Base-by-base conservation (phyloP, 805 yeast species). In the Metschnikowia kunwiensis region DNA sequence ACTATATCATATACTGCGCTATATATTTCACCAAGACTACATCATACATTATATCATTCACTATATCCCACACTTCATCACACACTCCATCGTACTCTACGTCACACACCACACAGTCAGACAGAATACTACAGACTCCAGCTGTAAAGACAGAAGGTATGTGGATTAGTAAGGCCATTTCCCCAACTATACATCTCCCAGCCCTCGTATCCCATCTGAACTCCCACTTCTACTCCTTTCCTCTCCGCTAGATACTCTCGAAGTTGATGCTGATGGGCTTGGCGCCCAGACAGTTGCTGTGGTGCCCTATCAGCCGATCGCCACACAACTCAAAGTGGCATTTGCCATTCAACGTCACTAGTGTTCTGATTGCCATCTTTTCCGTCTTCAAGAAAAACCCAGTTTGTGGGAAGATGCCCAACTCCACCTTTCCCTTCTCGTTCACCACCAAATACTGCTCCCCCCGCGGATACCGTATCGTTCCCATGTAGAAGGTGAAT, bases 271-370 rank as follows among this genome's bases (percentile, higher is more conserved):
- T 2, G 7, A 29, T 29, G 7, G 24, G 9, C 5, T 25, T 15
- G 5, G 17, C 20, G 9, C 24, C 32, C 16, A 12, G 3, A 9
- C 32, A 30, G 11, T 21, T 13, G 19, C 32, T 30, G 14, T 12
- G 12, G 14, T 10, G 15, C 9, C 19, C 32, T 8, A 30, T 22
- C 20, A 21, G 26, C 6, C n/a, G 14, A n/a, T 30, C 32, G 14
- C 25, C 32, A 22, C 32, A 29, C 12, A 29, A 14, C 24, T 29
- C 25, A 14, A 29, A 29, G n/a, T n/a, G 13, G 7, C 19, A n/a
- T 11, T 26, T 9, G 8, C 30, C 30, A 20, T 18, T 5, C 12
- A n/a, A 32, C 5, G 30, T 7, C 15, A 32, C 20, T n/a, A n/a
- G n/a, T n/a, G n/a, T n/a, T 21, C 25, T 14, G 5, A 20, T 21